Evolutionary conservation across 257 asterid genomes (phyloP), one percentile per base, ranked within the genome.

Genomic region (Sherardia arvensis): DNA sequence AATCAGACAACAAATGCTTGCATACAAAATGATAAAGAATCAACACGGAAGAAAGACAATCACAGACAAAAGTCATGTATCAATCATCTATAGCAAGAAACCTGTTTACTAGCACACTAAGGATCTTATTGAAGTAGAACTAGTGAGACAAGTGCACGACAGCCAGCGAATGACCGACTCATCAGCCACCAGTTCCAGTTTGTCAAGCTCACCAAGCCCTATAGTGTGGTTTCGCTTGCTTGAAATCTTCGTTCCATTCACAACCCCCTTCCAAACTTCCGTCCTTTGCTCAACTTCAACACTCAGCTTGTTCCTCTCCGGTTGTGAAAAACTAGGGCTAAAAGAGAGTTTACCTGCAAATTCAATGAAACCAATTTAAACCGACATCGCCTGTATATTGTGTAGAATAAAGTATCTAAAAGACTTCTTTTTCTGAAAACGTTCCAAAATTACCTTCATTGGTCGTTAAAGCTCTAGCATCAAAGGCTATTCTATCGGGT

Each of bases 101-200:
- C 23, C 66, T 56, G 27, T 29, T n/a, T 47, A 17, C 48, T 34
- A 84, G 76, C 81, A 84, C 15, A 84, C 87, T 17, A 84, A 81
- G 21, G 87, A 74, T 66, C 77, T 78, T 55, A 80, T 64, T 0
- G 85, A 70, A 0, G 80, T 23, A 0, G 85, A 78, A 32, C 76
- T 77, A 2, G 88, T 74, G 54, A 83, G 70, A 45, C 71, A 72
- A 1, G 86, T 80, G 75, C 85, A 81, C 11, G 90, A 84, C 5
- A 83, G 81, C 90, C 90, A 81, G 26, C 85, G 85, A 66, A 74
- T 79, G 8, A 84, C 83, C 23, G 90, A 74, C 58, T 80, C 80
- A 3, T 76, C 68, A 3, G 81, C 72, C 25, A 72, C 45, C 40
- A 73, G 69, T 64, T 74, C 80, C 26, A 81, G 73, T 67, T 81